Conservation (phyloP, 2,329 filamentous ascomycete species). For the Penicillium italicum region DNA sequence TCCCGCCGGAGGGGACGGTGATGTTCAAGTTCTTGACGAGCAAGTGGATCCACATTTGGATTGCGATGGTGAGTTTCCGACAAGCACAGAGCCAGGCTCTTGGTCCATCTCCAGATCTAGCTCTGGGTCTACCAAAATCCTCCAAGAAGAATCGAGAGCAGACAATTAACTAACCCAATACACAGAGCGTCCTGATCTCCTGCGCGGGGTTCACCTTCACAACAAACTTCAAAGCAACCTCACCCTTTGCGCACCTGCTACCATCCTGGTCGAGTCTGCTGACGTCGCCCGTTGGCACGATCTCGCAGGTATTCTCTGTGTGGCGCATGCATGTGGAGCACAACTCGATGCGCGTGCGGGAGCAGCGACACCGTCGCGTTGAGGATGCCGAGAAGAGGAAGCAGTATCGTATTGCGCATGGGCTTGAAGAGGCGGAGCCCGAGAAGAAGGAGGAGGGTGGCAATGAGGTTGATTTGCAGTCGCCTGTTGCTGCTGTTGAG, state of each 20-base stretch:
- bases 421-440: conserved; percentile 57
- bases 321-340: conserved; percentile 73
- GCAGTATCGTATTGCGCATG: conserved; percentile 82
- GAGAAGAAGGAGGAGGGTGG: conserved; percentile 29
- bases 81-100: not conserved
- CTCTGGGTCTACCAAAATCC: not conserved
- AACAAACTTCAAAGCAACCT: conserved; percentile 73
- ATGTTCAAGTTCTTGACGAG: conserved; percentile 81
- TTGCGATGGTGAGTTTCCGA: conserved; percentile 66
- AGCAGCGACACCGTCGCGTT: conserved; percentile 67
- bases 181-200: conserved; percentile 61
- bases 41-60: conserved; percentile 70
- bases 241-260: conserved; percentile 74
- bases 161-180: not conserved
- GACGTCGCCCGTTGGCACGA: conserved; percentile 65
- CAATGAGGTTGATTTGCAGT: conserved; percentile 36
- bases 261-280: conserved; percentile 67
- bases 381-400: conserved; percentile 86
- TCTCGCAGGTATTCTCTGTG: conserved; percentile 65
- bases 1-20: conserved; percentile 77
- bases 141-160: not conserved
- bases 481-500: conserved; percentile 37
- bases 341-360: conserved; percentile 63
- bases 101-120: no score
- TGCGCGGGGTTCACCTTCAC: conserved; percentile 71